These are phyloP conservation scores for Venturia pyrina DNA, from an alignment of 2,329 filamentous ascomycete species.

Conservation along the genomic window DNA sequence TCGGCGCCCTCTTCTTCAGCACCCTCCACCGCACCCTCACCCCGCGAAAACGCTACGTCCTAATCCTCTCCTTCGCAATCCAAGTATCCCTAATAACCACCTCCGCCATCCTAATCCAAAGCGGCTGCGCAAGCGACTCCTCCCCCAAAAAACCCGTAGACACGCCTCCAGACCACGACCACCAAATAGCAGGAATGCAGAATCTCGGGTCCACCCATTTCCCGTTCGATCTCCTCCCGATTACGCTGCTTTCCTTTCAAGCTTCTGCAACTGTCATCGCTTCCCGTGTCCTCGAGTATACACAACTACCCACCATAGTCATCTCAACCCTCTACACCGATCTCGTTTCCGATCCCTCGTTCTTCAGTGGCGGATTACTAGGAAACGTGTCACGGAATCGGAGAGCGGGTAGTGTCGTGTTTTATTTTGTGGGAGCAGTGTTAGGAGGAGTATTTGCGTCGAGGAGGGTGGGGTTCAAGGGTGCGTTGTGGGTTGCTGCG, in stretches of 20 bases:
- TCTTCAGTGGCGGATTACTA: constrained; percentile 30
- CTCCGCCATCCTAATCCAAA: neutral
- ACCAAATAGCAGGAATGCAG: too few relatives aligned
- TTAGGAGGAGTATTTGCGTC: constrained; percentile 45
- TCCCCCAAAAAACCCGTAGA: neutral
- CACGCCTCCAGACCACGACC: neutral
- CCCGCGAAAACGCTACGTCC: constrained; percentile 54
- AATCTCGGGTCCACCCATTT: neutral
- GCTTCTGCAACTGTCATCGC: constrained; percentile 69
- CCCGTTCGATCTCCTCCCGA: constrained; percentile 30
- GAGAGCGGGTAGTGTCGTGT: constrained; percentile 38
- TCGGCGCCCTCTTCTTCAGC: constrained; percentile 63
- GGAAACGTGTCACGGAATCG: constrained; percentile 45
- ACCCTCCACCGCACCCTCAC: constrained; percentile 54
- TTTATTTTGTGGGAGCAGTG: constrained; percentile 45
- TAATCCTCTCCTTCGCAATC: constrained; percentile 37
- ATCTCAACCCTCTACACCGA: constrained; percentile 53
- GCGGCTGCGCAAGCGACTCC: neutral
- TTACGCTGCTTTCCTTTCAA: constrained; percentile 65
- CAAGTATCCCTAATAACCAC: constrained; percentile 31
- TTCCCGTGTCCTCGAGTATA: constrained; percentile 59
- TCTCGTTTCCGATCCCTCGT: constrained; percentile 55
- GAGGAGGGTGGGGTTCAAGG: constrained; percentile 40
- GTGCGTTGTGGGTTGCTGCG: constrained; percentile 39
- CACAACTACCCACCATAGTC: constrained; percentile 65